A percentile compares a stretch with the other conserved stretches of the same genome.
Evolutionary conservation across 2,329 filamentous ascomycete species (phyloP).

Genomic region (Lachnellula subtilissima): DNA sequence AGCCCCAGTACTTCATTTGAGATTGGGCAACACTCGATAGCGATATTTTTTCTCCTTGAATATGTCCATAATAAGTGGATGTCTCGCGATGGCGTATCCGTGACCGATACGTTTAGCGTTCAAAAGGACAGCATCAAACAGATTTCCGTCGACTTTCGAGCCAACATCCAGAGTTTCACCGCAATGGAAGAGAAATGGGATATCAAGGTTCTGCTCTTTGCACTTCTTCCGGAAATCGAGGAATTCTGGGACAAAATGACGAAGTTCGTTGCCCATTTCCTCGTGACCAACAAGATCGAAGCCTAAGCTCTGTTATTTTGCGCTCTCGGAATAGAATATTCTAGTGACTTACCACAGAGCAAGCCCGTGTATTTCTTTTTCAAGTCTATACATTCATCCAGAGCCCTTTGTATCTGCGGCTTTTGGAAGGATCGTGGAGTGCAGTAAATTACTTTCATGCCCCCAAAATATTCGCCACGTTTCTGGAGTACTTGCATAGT

Average conservation of each 20-base stretch:
- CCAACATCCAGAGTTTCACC: slow-evolving; percentile 69
- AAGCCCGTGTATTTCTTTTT: slow-evolving; percentile 52
- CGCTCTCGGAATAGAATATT: not conserved
- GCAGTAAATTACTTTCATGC: slow-evolving; percentile 68
- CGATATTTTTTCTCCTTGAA: slow-evolving; percentile 61
- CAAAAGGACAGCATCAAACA: slow-evolving; percentile 63
- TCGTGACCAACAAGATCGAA: slow-evolving; percentile 67
- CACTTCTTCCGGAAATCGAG: slow-evolving; percentile 53
- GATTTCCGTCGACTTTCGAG: slow-evolving; percentile 59
- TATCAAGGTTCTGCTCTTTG: slow-evolving; percentile 42
- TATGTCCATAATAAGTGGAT: slow-evolving; percentile 59
- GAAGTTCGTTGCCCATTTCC: slow-evolving; percentile 58
- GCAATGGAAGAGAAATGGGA: slow-evolving; percentile 73
- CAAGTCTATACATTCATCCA: slow-evolving; percentile 57
- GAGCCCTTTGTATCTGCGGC: slow-evolving; percentile 43
- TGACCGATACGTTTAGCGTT: slow-evolving; percentile 68
- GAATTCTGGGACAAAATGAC: slow-evolving; percentile 50
- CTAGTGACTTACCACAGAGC: slow-evolving; percentile 54
- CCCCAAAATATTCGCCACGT: slow-evolving; percentile 47
- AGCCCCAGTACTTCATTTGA: slow-evolving; percentile 72
- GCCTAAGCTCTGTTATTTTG: slow-evolving; percentile 37
- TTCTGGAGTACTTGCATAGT: slow-evolving; percentile 41
- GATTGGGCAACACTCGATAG: slow-evolving; percentile 72
- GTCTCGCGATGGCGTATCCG: slow-evolving; percentile 64
- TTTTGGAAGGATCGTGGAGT: slow-evolving; percentile 57